phyloP scores from a whole-genome alignment of 208 protist genomes.

The Acanthamoeba rhysodes region DNA sequence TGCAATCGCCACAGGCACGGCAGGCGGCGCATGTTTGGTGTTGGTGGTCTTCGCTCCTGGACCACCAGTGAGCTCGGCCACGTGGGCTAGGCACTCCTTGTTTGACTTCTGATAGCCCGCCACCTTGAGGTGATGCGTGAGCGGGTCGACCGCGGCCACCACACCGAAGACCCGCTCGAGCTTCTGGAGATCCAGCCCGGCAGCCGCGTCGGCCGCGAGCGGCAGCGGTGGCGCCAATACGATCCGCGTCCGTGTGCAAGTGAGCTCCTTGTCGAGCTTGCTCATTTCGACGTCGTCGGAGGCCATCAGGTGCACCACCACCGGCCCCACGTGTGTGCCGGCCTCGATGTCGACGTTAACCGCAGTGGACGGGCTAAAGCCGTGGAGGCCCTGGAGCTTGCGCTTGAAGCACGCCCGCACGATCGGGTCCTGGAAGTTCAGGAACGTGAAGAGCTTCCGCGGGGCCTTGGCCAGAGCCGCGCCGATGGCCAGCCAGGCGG shows the following conservation, averaged over 20 bases:
- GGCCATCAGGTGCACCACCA: neutral
- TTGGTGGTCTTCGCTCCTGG: too few relatives aligned
- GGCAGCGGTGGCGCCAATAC: neutral
- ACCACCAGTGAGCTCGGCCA: neutral
- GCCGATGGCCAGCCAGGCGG: neutral
- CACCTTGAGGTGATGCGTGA: neutral
- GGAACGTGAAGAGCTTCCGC: neutral
- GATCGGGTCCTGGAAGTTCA: conserved; percentile 4
- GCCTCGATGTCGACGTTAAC: neutral
- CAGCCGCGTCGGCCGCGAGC: neutral
- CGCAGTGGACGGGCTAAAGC: neutral
- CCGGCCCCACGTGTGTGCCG: neutral
- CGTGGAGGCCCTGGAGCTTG: neutral
- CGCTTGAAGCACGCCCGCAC: neutral
- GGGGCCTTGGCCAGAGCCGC: neutral
- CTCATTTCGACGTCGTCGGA: neutral
- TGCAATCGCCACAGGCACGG: neutral
- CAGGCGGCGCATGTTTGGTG: neutral
- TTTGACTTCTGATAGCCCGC: neutral
- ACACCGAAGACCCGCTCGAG: neutral
- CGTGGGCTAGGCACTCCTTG: neutral
- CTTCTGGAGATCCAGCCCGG: neutral
- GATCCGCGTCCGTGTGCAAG: neutral
- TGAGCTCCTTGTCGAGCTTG: neutral
- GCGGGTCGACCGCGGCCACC: neutral